These are phyloP conservation scores for Aspergillus arachidicola DNA, from an alignment of 2,329 filamentous ascomycete species.

Conservation along the genomic window DNA sequence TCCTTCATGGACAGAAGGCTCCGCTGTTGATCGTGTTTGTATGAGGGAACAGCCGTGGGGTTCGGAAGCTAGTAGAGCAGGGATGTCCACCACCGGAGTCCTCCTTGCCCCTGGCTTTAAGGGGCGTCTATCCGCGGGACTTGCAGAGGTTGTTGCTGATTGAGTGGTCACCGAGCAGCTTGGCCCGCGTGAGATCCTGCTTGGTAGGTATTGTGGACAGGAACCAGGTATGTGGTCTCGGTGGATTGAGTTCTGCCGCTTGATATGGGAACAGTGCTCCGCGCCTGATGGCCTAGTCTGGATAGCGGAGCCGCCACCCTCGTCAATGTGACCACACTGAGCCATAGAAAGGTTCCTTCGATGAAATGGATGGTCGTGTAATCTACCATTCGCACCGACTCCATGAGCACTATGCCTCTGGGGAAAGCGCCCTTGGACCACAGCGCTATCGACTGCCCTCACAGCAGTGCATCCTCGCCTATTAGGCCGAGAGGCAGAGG, in stretches of 20 bases:
- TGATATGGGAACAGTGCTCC: neutral
- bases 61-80: neutral
- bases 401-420: slow-evolving; percentile 46
- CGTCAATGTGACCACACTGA: slow-evolving; percentile 11
- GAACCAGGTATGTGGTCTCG: neutral
- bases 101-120: neutral
- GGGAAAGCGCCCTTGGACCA: slow-evolving; percentile 44
- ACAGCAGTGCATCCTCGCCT: slow-evolving; percentile 31
- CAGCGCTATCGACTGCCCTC: slow-evolving; percentile 45
- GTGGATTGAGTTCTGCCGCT: neutral
- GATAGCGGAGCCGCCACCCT: neutral
- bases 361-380: slow-evolving; percentile 41
- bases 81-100: neutral
- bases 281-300: neutral
- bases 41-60: slow-evolving; percentile 8
- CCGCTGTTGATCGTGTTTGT: slow-evolving; percentile 12
- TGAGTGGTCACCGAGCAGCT: neutral
- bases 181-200: neutral
- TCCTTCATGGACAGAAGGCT: slow-evolving; percentile 6
- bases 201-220: neutral
- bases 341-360: slow-evolving; percentile 29
- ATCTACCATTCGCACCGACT: slow-evolving; percentile 29
- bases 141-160: neutral
- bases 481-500: slow-evolving; percentile 9
- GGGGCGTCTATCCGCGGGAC: too few relatives aligned